Evolutionary conservation across 2,329 filamentous ascomycete genomes (phyloP).

Genomic region (Nannizziopsis barbatae): DNA sequence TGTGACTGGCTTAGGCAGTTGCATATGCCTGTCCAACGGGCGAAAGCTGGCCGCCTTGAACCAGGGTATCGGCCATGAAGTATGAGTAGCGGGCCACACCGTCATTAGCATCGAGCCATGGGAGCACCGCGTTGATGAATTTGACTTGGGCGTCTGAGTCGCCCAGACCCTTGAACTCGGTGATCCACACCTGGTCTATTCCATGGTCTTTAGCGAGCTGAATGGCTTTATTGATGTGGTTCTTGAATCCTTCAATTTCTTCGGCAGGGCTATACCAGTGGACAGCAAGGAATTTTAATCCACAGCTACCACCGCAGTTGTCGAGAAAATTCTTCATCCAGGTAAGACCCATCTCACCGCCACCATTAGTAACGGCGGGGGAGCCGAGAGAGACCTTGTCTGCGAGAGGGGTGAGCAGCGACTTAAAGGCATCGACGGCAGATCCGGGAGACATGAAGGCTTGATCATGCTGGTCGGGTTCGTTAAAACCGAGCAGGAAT

Average conservation of each 20-base stretch:
- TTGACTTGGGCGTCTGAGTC: constrained; percentile 19
- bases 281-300: constrained; percentile 32
- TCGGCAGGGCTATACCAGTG: constrained; percentile 35
- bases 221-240: constrained; percentile 29
- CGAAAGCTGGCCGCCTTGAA: constrained; percentile 10
- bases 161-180: constrained; percentile 34
- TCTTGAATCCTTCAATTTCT: constrained; percentile 27
- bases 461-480: constrained; percentile 34
- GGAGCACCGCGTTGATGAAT: constrained; percentile 31
- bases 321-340: constrained; percentile 35
- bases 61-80: constrained; percentile 22
- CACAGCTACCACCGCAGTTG: constrained; percentile 29
- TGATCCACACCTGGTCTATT: constrained; percentile 36
- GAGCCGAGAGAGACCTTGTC: constrained; percentile 33
- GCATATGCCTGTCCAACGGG: constrained; percentile 24
- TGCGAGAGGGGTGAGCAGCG: constrained; percentile 30
- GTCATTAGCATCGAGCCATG: constrained; percentile 31
- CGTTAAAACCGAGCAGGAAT: constrained; percentile 38
- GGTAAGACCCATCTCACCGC: constrained; percentile 25
- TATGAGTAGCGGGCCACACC: constrained; percentile 35
- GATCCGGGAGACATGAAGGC: constrained; percentile 29
- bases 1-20: neutral
- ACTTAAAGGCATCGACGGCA: constrained; percentile 29
- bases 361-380: constrained; percentile 34
- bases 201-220: constrained; percentile 24